Evolutionary conservation across 768 basidiomycete genomes (phyloP).

Genomic region (Crassisporium funariophilum): DNA sequence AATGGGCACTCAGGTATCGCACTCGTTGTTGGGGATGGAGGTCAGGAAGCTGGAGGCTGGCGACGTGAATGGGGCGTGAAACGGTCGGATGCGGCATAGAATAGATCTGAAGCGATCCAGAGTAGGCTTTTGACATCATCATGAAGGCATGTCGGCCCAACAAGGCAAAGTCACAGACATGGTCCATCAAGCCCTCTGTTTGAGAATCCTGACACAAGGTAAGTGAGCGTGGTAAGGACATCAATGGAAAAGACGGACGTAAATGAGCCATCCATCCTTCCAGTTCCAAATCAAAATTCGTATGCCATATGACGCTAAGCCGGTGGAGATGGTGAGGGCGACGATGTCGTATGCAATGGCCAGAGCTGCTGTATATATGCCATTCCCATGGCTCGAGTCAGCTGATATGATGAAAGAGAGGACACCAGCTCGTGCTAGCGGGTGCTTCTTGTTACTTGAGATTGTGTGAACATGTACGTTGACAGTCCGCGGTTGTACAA

Average conservation of each 20-base stretch:
- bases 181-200: not conserved
- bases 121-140: not conserved
- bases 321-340: conserved; percentile 3
- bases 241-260: not conserved
- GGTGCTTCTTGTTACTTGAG: conserved; percentile 5
- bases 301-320: not conserved
- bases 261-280: conserved; percentile 6
- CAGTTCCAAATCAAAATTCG: conserved; percentile 13
- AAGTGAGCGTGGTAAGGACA: not conserved
- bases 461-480: conserved; percentile 9
- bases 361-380: not conserved
- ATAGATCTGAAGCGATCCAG: conserved; percentile 5
- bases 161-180: not conserved
- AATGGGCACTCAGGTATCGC: not conserved
- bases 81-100: not conserved
- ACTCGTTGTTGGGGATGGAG: not conserved
- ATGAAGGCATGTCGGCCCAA: conserved; percentile 1
- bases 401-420: conserved; percentile 3
- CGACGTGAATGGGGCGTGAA: not conserved
- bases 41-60: conserved; percentile 4
- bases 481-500: too few species aligned
- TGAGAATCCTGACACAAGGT: not conserved
- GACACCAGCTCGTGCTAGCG: not conserved
- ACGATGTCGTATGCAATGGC: conserved; percentile 7
- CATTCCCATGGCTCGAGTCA: not conserved